A percentile compares a stretch with the other conserved stretches of the same genome.
These are phyloP conservation scores for Talaromyces sp. DNA, from an alignment of 2,329 filamentous ascomycete species.

Conservation along the genomic window DNA sequence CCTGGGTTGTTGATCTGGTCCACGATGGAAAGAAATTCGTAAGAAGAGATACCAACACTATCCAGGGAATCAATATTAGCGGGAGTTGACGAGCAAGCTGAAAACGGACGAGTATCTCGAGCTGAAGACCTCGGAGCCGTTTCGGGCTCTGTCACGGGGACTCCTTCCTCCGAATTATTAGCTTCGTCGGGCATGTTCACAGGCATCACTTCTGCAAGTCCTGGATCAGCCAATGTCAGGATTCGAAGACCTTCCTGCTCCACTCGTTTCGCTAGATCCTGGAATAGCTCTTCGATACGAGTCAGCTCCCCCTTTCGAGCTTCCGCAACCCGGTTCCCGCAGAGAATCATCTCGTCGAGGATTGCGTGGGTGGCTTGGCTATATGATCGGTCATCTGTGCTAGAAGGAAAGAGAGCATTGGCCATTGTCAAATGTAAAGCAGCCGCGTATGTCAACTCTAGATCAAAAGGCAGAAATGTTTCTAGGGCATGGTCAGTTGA, in stretches of 20 bases:
- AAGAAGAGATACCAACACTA: slow-evolving; percentile 32
- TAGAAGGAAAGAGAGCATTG: slow-evolving; percentile 27
- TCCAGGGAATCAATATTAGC: slow-evolving; percentile 28
- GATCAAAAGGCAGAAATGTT: slow-evolving; percentile 30
- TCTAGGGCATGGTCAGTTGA: slow-evolving; percentile 17
- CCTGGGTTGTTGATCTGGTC: slow-evolving; percentile 25
- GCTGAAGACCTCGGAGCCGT: not conserved
- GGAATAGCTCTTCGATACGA: slow-evolving; percentile 24
- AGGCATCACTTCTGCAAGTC: not conserved
- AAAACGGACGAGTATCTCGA: not conserved
- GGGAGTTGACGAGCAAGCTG: slow-evolving; percentile 5
- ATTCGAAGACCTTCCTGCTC: slow-evolving; percentile 20
- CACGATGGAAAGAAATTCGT: slow-evolving; percentile 34
- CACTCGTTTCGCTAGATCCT: slow-evolving; percentile 18
- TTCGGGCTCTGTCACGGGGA: not conserved
- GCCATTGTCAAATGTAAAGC: slow-evolving; percentile 32
- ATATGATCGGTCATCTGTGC: slow-evolving; percentile 18
- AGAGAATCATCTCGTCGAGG: slow-evolving; percentile 30
- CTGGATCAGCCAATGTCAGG: slow-evolving; percentile 14
- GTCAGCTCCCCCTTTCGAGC: slow-evolving; percentile 30
- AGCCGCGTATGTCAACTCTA: slow-evolving; percentile 31
- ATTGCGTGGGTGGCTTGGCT: slow-evolving; percentile 21
- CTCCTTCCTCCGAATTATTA: not conserved
- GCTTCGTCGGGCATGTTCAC: not conserved
- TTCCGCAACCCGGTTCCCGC: slow-evolving; percentile 30